Evolutionary conservation across 352 stramenopile species (phyloP), one percentile per base, ranked within the genome.

Genomic region (Phytopythium mirpurense): DNA sequence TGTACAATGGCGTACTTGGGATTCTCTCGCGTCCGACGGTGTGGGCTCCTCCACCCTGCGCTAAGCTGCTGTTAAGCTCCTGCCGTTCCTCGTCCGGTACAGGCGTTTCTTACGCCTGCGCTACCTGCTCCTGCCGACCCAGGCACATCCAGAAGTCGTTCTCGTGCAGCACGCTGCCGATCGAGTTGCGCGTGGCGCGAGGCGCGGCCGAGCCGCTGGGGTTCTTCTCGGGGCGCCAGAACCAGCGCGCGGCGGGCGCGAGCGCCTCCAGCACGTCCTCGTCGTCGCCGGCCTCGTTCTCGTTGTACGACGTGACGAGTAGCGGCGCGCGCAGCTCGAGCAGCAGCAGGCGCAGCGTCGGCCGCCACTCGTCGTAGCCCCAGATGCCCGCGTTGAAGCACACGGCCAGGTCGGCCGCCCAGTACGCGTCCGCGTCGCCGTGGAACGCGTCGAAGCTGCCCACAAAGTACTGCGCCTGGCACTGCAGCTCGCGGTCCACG

Each of bases 351-450:
- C 57, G 55, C 23, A 95, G 71, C 19, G 83, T 84, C 21, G 83
- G 83, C 10, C 88, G 51, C 85, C 85, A 95, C 56, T 91, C 70
- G 57, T 95, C 82, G 58, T 95, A 95, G 37, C 85, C 85, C 85
- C 85, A 95, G 26, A 95, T 78, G 5, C 85, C 85, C 15, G 85
- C 85, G 44, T 95, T 93, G 54, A 93, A 95, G 54, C 79, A 91
- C 37, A 90, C 76, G 2, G 73, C 70, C 7, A 91, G 64, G 50
- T 90, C 72, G 5, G 84, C 78, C 8, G 62, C 49, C 44, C 59
- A 46, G 60, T 86, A 90, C 43, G 54, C 31, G 12, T 54, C 42
- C 36, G 73, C 72, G 42, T 86, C 73, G 3, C 54, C 26, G 45
- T 73, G 78, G 41, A 78, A 89, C 19, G 56, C 58, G 49, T 90